These are phyloP conservation scores for Alternaria angustiovoidea DNA, from an alignment of 2,329 filamentous ascomycete species.

Conservation along the genomic window DNA sequence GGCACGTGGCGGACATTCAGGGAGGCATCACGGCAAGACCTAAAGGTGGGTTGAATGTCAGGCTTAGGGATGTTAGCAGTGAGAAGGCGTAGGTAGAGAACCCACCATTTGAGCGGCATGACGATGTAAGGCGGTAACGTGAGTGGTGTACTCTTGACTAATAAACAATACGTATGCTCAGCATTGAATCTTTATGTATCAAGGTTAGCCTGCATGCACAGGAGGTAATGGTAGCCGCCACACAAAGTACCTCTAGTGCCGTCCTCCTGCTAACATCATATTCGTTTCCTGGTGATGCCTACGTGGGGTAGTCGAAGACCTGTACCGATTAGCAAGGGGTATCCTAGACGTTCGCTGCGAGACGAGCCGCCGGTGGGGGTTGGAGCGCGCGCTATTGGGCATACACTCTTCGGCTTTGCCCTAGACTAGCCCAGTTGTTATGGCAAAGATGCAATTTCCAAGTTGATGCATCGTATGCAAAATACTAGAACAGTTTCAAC, in stretches of 20 bases:
- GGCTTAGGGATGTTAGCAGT: constrained; percentile 58
- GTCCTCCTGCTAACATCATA: neutral
- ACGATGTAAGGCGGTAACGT: neutral
- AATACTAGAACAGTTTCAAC: constrained; percentile 1
- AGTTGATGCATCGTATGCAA: neutral
- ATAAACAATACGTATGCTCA: neutral
- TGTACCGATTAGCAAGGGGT: constrained; percentile 3
- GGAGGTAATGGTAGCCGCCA: neutral
- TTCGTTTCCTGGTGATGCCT: neutral
- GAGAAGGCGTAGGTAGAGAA: neutral
- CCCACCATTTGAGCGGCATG: neutral
- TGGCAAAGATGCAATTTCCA: neutral
- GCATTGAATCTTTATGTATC: neutral
- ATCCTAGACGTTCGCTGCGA: constrained; percentile 23
- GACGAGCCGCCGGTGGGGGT: constrained; percentile 26
- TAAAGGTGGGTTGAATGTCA: constrained; percentile 74
- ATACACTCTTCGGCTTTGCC: neutral
- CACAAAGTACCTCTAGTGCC: neutral
- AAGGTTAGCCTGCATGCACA: neutral
- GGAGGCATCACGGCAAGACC: constrained; percentile 77
- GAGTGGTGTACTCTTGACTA: neutral
- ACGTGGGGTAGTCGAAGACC: neutral
- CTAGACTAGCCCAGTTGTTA: neutral
- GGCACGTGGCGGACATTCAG: constrained; percentile 69
- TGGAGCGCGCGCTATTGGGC: constrained; percentile 15